Evolutionary conservation across 345 rosid species (phyloP), one percentile per base, ranked within the genome.

Genomic region (Citrus sp.): DNA sequence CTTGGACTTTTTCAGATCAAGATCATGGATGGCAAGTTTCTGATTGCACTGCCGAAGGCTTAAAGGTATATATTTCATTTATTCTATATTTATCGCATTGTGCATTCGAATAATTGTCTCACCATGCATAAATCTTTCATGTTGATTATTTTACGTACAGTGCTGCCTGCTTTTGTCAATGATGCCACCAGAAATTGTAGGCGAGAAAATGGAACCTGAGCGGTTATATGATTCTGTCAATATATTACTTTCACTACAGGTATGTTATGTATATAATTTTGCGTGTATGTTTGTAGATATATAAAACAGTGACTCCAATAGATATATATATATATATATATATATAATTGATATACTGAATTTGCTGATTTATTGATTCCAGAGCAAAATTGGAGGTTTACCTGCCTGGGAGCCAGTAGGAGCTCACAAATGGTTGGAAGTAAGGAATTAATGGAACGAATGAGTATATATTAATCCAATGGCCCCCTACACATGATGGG

Each of bases 401-500:
- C 16, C 85, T 19, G 89, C 85, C 14, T 86, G 91, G 91, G 91
- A 88, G 75, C 91, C 91, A 16, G 82, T 87, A 4, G 62, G 62
- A 30, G 62, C 74, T 21, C 74, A 71, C 7, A 18, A 71, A 30
- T 71, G 74, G 74, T 54, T 71, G 62, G 87, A 84, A 79, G 84
- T 82, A 81, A 80, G 81, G 70, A 51, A 63, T 71, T 65, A 55
- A 74, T 66, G 7, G 21, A 16, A 16, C 7, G 1, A 42, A 12
- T 42, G 3, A 42, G 13, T 42, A 42, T 3, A 42, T 42, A 42
- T 42, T 42, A 42, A 34, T 34, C 35, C 1, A 34, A 34, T 4
- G 1, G 35, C 1, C 6, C 6, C 35, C 4, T 34, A 34, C 1
- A 5, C 35, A 34, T 5, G 1, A 34, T 34, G 35, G 35, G 6